Evolutionary conservation across 495 filamentous ascomycete genomes (phyloP), one percentile per base, ranked within the genome.

Genomic region (Entonaema liquescens): DNA sequence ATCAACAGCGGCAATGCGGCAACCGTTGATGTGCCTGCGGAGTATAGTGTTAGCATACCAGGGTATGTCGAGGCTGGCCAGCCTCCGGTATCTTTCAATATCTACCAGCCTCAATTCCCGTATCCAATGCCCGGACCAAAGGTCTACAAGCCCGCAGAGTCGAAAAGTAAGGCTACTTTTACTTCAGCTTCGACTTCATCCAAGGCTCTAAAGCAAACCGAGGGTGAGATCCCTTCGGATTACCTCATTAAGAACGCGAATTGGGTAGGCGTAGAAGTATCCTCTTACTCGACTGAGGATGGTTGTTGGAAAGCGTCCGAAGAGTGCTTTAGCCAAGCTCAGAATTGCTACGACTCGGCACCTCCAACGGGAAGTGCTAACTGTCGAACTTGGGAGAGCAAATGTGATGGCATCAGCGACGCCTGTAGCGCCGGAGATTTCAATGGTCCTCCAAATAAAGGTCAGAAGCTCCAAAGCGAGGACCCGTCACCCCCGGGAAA

Each of bases 181-280:
- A 61, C 49, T 21, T 40, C 44, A 0, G 23, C 40, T 0, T 47
- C 62, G 26, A 21, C 71, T 5, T 53, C 49, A 9, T 53, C 49
- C 59, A 70, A 68, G 28, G 68, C 57, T 8, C 53, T 31, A 2
- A 73, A 69, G 13, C 80, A 84, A 55, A 74, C 68, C n/a, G 59
- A 81, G 11, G 85, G 84, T 36, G 73, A 78, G 12, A 80, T 87
- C 44, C 89, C 88, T 0, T 53, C 71, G 0, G 74, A 78, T 50
- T 91, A 87, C 75, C 79, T 91, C 31, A 75, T 90, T 55, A 84
- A 86, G 65, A 92, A 91, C 72, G 90, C 80, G 38, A 91, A 93
- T 78, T 93, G 91, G 91, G 92, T 89, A 75, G 89, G 84, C 33
- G 70, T 83, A 21, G 85, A 91, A 68, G 79, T 91, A 0, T 76